These are phyloP conservation scores for Epichloe gansuensis DNA, from an alignment of 2,329 filamentous ascomycete genomes.

Conservation along the genomic window DNA sequence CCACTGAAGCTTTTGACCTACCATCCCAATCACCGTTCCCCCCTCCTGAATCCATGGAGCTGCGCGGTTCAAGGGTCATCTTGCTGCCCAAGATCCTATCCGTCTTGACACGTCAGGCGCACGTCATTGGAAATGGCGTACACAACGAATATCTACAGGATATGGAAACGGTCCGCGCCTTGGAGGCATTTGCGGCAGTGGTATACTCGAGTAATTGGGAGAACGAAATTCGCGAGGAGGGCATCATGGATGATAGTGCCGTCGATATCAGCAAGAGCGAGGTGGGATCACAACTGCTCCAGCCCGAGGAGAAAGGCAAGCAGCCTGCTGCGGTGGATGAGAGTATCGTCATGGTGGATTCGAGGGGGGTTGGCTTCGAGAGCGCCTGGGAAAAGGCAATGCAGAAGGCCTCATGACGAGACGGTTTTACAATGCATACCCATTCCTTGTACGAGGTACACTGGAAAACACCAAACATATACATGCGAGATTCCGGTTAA, in stretches of 20 bases:
- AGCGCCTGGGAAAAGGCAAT: constrained; percentile 55
- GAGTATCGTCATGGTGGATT: constrained; percentile 41
- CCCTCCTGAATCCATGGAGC: constrained; percentile 36
- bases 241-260: constrained; percentile 24
- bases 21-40: constrained; percentile 23
- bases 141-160: constrained; percentile 58
- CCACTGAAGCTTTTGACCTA: constrained; percentile 61
- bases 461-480: not conserved
- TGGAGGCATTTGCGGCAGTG: constrained; percentile 75
- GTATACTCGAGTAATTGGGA: constrained; percentile 80
- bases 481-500: not conserved
- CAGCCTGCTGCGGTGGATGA: constrained; percentile 17
- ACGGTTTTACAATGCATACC: not conserved
- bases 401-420: constrained; percentile 15
- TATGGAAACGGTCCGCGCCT: constrained; percentile 63
- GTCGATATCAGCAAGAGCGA: constrained; percentile 19
- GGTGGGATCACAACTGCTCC: constrained; percentile 8
- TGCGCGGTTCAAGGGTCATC: constrained; percentile 46
- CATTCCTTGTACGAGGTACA: not conserved
- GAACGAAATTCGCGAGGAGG: constrained; percentile 45
- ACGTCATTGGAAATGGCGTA: constrained; percentile 70
- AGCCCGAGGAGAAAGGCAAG: constrained; percentile 17
- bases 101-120: constrained; percentile 80
- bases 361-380: constrained; percentile 42
- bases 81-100: constrained; percentile 77